Base-by-base conservation (phyloP, 2,329 filamentous ascomycete genomes). In the Byssothecium circinans region DNA sequence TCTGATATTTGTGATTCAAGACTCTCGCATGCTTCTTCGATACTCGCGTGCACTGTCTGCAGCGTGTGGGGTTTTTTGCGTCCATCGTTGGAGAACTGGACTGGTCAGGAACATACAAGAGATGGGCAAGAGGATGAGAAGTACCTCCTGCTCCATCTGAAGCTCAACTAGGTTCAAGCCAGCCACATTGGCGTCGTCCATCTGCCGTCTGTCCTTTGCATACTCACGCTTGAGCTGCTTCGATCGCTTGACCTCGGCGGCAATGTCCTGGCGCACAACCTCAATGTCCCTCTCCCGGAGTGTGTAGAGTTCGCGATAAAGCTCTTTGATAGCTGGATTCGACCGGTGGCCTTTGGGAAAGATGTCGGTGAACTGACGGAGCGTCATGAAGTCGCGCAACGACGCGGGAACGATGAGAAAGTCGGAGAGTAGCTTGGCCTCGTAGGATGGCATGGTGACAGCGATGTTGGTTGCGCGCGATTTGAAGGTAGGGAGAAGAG, bases 221-320 rank as follows among this genome's bases (percentile, higher is more conserved):
- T 86, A 80, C 37, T 82, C 80, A 8, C 81, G 77, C 39, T 79
- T 77, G 61, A 87, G 75, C 15, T 73, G 75, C 52, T 78, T 80
- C 22, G 85, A 85, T 25, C 79, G 76, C 60, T 79, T 81, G 39
- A 81, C 79, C 68, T 91, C 87, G n/a, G 74, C 72, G 6, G 79
- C 77, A 48, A 91, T 87, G 57, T 83, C 87, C 68, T 62, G 73
- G 43, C 83, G 78, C 12, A 95, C 84, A 3, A 75, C 69, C 58
- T 92, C 87, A 44, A 90, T 79, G 10, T 87, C 76, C 39, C 80
- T 78, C 52, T 85, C 83, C 45, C 90, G 83, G 65, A 91, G 82
- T 49, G 84, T 80, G 61, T 94, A 88, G 2, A 95, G 78, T 67
- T 94, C 88, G 39, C 87, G 83, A 67, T 95, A 95, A 4, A 96